Conservation (phyloP, 805 yeast species). For the Candida ipomoeae region DNA sequence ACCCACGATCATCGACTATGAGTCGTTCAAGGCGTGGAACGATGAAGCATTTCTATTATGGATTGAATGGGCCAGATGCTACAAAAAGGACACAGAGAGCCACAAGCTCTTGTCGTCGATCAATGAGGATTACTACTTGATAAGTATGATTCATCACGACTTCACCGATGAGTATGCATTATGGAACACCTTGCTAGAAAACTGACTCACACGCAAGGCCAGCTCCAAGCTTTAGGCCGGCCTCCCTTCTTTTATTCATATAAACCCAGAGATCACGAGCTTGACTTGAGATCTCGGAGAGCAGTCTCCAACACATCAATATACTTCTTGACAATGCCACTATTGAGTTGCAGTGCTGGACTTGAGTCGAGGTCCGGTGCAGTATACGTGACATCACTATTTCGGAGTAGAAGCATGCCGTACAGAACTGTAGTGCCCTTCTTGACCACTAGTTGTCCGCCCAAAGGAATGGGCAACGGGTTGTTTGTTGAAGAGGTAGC, state of each 20-base stretch:
- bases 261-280: neutral
- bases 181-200: constrained; percentile 59
- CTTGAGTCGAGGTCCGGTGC: constrained; percentile 26
- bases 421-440: constrained; percentile 44
- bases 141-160: constrained; percentile 86
- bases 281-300: constrained; percentile 7
- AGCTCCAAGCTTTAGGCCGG: constrained; percentile 8
- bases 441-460: constrained; percentile 53
- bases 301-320: constrained; percentile 27
- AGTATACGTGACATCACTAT: constrained; percentile 28
- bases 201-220: constrained; percentile 22
- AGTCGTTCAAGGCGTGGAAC: constrained; percentile 92
- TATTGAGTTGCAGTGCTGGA: constrained; percentile 27
- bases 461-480: constrained; percentile 44
- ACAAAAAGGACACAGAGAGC: constrained; percentile 54
- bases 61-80: constrained; percentile 87
- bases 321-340: constrained; percentile 25
- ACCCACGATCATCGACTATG: constrained; percentile 88
- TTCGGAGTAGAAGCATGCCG: constrained; percentile 41
- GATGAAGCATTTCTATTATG: constrained; percentile 92
- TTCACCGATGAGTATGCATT: constrained; percentile 66
- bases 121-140: constrained; percentile 62
- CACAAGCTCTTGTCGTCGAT: constrained; percentile 58
- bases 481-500: constrained; percentile 18
- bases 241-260: neutral